phyloP scores from a whole-genome alignment of 495 filamentous ascomycete genomes.

The Cercophora scortea region DNA sequence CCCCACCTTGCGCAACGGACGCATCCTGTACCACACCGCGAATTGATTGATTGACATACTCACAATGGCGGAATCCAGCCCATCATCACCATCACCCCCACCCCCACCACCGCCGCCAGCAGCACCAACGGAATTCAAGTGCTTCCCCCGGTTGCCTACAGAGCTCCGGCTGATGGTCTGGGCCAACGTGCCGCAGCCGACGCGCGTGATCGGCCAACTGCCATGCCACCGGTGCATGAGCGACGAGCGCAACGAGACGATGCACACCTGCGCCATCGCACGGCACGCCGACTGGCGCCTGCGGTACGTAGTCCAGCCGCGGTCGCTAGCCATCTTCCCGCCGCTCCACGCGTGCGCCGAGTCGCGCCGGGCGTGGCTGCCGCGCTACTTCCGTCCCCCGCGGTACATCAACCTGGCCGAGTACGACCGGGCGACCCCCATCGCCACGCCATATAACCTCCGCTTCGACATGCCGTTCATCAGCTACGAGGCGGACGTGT shows the following conservation, averaged over 20 bases:
- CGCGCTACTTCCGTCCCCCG: not conserved
- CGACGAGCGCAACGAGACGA: not conserved
- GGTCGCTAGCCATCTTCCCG: not conserved
- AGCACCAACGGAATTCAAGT: not conserved
- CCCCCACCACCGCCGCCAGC: no score
- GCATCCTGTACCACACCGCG: no score
- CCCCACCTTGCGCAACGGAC: no score
- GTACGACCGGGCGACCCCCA: no score
- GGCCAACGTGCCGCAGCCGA: not conserved
- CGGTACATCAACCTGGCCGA: not conserved
- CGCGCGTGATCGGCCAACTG: not conserved
- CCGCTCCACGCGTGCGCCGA: conserved; percentile 1
- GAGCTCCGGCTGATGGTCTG: conserved; percentile 2
- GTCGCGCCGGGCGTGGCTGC: not conserved
- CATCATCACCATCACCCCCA: no score
- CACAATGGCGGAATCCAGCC: no score
- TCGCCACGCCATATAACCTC: not conserved
- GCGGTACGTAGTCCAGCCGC: not conserved
- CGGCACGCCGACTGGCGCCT: not conserved
- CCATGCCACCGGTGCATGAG: not conserved
- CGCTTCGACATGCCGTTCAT: not conserved
- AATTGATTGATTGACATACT: no score
- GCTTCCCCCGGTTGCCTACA: not conserved
- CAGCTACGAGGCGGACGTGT: not conserved
- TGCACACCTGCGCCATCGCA: not conserved